Evolutionary conservation across 352 stramenopile genomes (phyloP), one percentile per base, ranked within the genome.

Genomic region (Phytophthora multivora): DNA sequence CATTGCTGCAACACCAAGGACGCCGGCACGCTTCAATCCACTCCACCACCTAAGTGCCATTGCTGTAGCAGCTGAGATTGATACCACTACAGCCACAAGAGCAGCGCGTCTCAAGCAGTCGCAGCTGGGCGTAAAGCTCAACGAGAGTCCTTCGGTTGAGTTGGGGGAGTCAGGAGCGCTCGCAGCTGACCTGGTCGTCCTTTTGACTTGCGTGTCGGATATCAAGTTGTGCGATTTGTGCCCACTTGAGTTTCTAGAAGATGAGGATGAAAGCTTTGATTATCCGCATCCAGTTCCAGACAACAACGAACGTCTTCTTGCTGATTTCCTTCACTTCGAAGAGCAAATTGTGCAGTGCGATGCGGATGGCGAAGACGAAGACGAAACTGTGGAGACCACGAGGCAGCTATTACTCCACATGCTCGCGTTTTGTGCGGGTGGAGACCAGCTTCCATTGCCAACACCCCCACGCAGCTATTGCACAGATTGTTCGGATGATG

Each of bases 11-110:
- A 48, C 41, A 18, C 26, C 48, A 4, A 47, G 35, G 18, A 47
- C 19, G 10, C 38, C 19, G n/a, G 43, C 35, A 5, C 52, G 35
- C 10, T 80, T 83, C 31, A 61, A 80, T 40, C 71, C 74, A 5
- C 51, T 71, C 13, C 41, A 28, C 16, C 74, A 83, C 40, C 3
- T 77, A 16, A 73, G 64, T 16, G 74, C 71, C 11, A 79, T 83
- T n/a, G 59, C 43, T 9, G 63, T 83, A 40, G 23, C 45, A 10
- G 15, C 48, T 15, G 66, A 70, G 7, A 35, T 78, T 39, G 46
- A 63, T 31, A 23, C 56, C 9, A 5, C n/a, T n/a, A n/a, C 19
- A 13, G 43, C 10, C 23, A 21, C 30, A 23, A 66, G 23, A 54
- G 54, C 26, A 46, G 42, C 16, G 18, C 23, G 16, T 19, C 7